Conservation (phyloP, 2,329 filamentous ascomycete species). For the Curvularia verruculosa region DNA sequence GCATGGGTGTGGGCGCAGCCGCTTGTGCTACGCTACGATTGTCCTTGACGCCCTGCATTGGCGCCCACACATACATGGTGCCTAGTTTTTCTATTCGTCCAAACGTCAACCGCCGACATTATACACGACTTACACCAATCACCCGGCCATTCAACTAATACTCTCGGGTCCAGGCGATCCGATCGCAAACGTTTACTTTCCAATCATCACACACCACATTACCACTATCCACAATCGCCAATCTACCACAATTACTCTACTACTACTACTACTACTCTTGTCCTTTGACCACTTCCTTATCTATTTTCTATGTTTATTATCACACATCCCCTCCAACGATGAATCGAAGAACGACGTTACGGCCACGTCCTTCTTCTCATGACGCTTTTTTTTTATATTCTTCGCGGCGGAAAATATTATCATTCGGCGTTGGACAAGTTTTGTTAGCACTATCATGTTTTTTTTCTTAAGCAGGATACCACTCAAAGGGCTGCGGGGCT, state of each 20-base stretch:
- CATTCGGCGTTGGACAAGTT: conserved; percentile 10
- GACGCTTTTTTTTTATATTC: conserved; percentile 3
- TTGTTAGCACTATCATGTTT: neutral
- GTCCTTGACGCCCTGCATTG: conserved; percentile 23
- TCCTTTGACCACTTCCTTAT: conserved; percentile 14
- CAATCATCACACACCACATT: conserved; percentile 23
- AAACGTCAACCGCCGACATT: conserved; percentile 9
- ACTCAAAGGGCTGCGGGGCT: neutral
- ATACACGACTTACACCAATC: conserved; percentile 4
- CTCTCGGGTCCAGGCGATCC: conserved; percentile 46
- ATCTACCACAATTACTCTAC: conserved; percentile 12
- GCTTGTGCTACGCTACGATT: conserved; percentile 27
- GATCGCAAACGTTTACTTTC: conserved; percentile 31
- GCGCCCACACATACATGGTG: conserved; percentile 26
- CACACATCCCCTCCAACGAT: conserved; percentile 9
- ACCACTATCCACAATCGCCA: conserved; percentile 15
- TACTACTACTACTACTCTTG: too few species aligned
- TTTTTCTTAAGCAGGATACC: neutral
- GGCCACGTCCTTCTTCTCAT: conserved; percentile 17
- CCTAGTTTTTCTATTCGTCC: conserved; percentile 18
- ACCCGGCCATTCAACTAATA: conserved; percentile 28
- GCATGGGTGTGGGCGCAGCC: conserved; percentile 35
- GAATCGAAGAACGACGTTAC: conserved; percentile 17
- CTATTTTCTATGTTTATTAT: conserved; percentile 35
- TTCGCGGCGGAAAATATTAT: conserved; percentile 16